Conservation (phyloP, 495 filamentous ascomycete species). For the Aspergillus heteromorphus region DNA sequence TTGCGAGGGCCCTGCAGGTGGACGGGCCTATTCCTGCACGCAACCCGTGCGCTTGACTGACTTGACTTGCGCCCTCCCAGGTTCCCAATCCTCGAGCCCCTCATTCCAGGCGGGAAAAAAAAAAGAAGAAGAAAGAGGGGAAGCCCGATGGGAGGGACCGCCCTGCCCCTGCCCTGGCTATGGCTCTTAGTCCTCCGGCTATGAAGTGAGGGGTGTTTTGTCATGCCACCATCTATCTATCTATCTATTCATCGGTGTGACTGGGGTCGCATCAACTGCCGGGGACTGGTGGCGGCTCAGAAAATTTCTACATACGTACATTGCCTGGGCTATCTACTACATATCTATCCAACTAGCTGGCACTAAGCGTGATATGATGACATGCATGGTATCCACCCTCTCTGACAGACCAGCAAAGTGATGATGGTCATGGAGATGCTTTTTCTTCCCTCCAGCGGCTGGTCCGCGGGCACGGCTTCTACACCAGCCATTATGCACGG, state of each 20-base stretch:
- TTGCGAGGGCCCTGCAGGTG: conserved; percentile 9
- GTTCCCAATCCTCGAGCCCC: conserved; percentile 4
- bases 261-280: background rate
- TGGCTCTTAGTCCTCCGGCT: background rate
- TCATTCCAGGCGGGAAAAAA: background rate
- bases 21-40: conserved; percentile 16
- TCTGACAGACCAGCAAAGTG: background rate
- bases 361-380: too few species aligned
- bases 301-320: background rate
- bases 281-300: background rate
- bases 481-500: conserved; percentile 4
- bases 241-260: too few species aligned
- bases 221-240: background rate
- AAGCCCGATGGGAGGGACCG: too few species aligned
- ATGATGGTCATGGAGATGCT: background rate
- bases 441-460: background rate
- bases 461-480: background rate
- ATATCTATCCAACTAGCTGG: too few species aligned
- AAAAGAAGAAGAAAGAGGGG: too few species aligned
- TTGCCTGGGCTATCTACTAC: background rate
- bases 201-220: background rate
- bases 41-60: conserved; percentile 7
- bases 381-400: background rate
- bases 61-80: conserved; percentile 3
- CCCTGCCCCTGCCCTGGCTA: background rate